Base-by-base conservation (phyloP, 176 grass and related monocot genomes). In the Oryza australiensis region DNA sequence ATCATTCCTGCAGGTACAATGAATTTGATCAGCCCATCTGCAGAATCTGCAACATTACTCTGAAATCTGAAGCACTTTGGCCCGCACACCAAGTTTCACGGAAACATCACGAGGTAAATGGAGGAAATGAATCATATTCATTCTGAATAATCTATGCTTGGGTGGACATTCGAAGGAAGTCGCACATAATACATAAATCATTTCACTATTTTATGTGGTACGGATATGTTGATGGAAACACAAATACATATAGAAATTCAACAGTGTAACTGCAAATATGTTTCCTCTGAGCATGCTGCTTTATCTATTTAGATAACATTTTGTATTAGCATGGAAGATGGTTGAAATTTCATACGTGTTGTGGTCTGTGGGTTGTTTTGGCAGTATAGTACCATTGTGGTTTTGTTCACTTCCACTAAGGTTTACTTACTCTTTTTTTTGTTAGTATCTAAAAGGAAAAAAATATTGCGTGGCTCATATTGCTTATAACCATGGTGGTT, bases 41-140 rank as follows among this genome's bases (percentile, higher is more conserved):
- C 77, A 93, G 79, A 89, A 80, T 99, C 18, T 99, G 96, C 87
- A 99, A 99, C 63, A 51, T 96, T 28, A 85, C 85, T 9, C 62
- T 99, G 7, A 99, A 99, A 89, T 99, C 97, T 55, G 97, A 99
- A 73, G 92, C 97, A 72, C 76, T 87, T 63, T 99, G 97, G 97
- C 93, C 93, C 29, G 97, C 97, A 57, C 97, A 99, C 74, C 93
- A 95, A 87, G 93, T 92, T 74, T 99, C 97, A 23, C 83, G 80
- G 46, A 99, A 94, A 60, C 97, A 99, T 90, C 97, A 95, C 40
- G 97, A 95, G 89, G 95, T 98, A 86, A 82, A 48, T 24, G 20
- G 55, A 41, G 57, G 4, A 12, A 46, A 73, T 1, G 35, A 37
- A 45, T 3, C 28, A 12, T 60, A 1, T 13, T 27, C 33, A 7